Evolutionary conservation across 192 early-diverging fungal genomes (phyloP), one percentile per base, ranked within the genome.

Genomic region (Coemansia sp.): DNA sequence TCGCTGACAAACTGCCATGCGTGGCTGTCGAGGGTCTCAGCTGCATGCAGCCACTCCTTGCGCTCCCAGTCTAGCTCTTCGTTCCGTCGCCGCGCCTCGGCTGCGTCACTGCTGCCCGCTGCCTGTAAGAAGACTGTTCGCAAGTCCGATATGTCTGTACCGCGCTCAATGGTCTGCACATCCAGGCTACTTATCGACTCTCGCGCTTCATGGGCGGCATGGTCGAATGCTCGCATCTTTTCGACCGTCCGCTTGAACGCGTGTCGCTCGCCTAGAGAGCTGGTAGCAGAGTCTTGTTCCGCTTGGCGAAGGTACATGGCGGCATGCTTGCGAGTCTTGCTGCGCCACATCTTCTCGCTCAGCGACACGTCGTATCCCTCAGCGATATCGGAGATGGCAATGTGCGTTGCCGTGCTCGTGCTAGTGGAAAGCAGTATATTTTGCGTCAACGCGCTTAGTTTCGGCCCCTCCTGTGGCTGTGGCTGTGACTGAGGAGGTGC

Each of bases 181-280:
- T 71, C 79, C n/a, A 62, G 31, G 2, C 15, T 56, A 19, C 32
- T 40, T 9, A 70, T 40, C 20, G 37, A 14, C 41, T 68, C 74
- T n/a, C 24, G 29, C 11, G 45, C 46, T 22, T 82, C 74, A 51
- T 82, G 79, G 10, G 71, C 25, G 6, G 57, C 19, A 43, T 42
- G 36, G n/a, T 73, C 25, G 35, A 82, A 82, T 15, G 14, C 36
- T 15, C 59, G 64, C 90, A 91, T 92, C 19, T 86, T 87, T n/a
- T 79, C 69, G 4, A 84, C 68, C 1, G 85, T 88, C 56, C 91
- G 79, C 31, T 63, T 63, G 5, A 87, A 31, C n/a, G 84, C 85
- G 4, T 74, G 59, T 15, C 85, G 81, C 5, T 91, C 89, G 32
- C 74, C 73, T 60, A 93, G 86, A n/a, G 31, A 61, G 9, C 46